A percentile compares a stretch with the other conserved stretches of the same genome.
phyloP scores from a whole-genome alignment of 768 basidiomycete genomes.

The Pisolithus sp. region DNA sequence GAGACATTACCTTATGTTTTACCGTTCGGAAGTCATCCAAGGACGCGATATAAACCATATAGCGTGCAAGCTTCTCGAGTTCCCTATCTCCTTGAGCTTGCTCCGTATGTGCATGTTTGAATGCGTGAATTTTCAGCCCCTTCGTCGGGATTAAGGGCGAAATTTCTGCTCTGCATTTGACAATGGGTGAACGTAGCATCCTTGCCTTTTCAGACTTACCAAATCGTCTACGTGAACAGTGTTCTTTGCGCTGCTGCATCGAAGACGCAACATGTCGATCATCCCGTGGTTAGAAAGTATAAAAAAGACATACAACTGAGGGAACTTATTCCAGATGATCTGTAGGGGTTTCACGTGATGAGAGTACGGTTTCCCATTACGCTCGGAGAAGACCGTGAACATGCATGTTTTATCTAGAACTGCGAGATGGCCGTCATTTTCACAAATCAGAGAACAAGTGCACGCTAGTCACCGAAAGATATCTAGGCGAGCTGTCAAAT shows the following conservation, averaged over 20 bases:
- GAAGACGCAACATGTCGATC: not conserved
- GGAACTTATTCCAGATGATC: constrained; percentile 85
- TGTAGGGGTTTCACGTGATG: constrained; percentile 79
- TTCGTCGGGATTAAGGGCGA: constrained; percentile 79
- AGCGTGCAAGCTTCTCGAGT: constrained; percentile 55
- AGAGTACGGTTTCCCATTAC: constrained; percentile 67
- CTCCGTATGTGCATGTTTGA: constrained; percentile 68
- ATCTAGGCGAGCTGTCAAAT: constrained; percentile 33
- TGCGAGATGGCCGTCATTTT: constrained; percentile 21
- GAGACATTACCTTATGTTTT: constrained; percentile 53
- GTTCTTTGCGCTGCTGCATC: constrained; percentile 51
- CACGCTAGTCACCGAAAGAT: constrained; percentile 47
- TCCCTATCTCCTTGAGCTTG: constrained; percentile 63
- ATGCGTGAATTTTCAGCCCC: constrained; percentile 81
- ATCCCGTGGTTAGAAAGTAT: not conserved
- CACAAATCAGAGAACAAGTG: not conserved
- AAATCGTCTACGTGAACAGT: constrained; percentile 89
- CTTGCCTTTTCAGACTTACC: constrained; percentile 31
- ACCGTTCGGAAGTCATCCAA: constrained; percentile 57
- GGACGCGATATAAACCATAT: constrained; percentile 58
- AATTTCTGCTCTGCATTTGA: constrained; percentile 60
- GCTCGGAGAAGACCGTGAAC: constrained; percentile 79
- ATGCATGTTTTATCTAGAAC: constrained; percentile 84
- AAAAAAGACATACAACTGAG: constrained; percentile 53
- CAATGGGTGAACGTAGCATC: not conserved